Evolutionary conservation across 2,329 filamentous ascomycete species (phyloP), one percentile per base, ranked within the genome.

Genomic region (Cladophialophora bantiana): DNA sequence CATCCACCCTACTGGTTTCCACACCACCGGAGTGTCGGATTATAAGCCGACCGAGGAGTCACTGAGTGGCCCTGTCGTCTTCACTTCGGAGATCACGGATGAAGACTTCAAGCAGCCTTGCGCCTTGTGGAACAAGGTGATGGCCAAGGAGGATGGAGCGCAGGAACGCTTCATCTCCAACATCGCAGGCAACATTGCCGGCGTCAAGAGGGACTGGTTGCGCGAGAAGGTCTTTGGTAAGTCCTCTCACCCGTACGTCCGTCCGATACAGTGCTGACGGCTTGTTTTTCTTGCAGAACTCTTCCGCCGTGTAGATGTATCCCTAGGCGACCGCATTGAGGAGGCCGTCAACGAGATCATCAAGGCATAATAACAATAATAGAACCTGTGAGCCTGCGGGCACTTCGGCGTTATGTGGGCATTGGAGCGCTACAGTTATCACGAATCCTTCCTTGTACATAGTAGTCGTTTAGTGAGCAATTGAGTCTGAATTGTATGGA

Each of bases 151-250:
- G 59, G 76, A 78, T 2, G 87, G 86, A 1, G 87, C 89, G 74
- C 87, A 89, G 76, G 83, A 86, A 2, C 86, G 87, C 74, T 87
- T 88, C 65, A 77, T 90, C 45, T 75, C 80, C 64, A 90, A 89
- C 70, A 81, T 90, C 18, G 77, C 86, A 2, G 85, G 79, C 2
- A 86, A 89, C 71, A 77, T 90, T 69, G 78, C 78, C 53, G 83
- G 77, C 59, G 87, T 86, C 83, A 70, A 78, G 81, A 66, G 83
- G 84, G 70, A 86, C 86, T 54, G 82, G 87, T 85, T 87, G 42
- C 82, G 88, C 42, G 80, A 84, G 72, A 81, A 84, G 50, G 87
- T 86, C 15, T 89, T 88, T 73, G 68, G 68, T 70, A 67, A 62
- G 68, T 66, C 3, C 15, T 60, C 7, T 35, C 9, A 26, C 48